A percentile compares a stretch with the other conserved stretches of the same genome.
Evolutionary conservation across 345 rosid genomes (phyloP).

Genomic region (Rubroshorea leprosula): DNA sequence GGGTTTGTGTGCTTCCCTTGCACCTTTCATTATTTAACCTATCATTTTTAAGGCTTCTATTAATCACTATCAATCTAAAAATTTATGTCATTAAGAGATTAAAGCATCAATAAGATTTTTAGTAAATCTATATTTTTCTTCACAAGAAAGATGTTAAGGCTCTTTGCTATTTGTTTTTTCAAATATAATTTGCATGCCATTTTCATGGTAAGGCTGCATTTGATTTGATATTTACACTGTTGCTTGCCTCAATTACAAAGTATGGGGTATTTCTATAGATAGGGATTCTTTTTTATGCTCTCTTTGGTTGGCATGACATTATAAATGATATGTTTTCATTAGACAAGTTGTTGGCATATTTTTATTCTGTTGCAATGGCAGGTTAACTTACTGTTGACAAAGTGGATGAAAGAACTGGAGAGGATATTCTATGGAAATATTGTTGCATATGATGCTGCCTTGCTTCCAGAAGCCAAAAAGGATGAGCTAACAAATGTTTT

Average conservation of each 20-base stretch:
- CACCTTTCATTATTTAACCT: background rate
- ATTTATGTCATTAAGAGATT: no score
- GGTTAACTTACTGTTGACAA: conserved; percentile 79
- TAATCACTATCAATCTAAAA: no score
- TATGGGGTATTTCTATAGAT: background rate
- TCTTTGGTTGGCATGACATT: background rate
- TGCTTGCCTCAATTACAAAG: background rate
- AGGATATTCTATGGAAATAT: conserved; percentile 90
- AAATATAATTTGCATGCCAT: no score
- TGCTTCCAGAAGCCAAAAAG: conserved; percentile 79
- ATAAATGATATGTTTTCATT: background rate
- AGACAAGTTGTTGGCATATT: background rate
- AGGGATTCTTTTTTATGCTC: background rate
- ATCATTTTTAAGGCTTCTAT: background rate
- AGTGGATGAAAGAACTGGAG: conserved; percentile 98
- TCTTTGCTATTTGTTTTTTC: no score
- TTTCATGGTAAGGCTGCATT: no score
- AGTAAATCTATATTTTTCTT: no score
- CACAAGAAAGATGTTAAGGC: no score
- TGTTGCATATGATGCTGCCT: conserved; percentile 77
- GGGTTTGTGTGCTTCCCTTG: conserved; percentile 42
- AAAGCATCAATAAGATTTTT: no score
- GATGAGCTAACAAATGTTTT: conserved; percentile 58
- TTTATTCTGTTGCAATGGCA: conserved; percentile 24
- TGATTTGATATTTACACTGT: no score